These are phyloP conservation scores for Brassica nigra DNA, from an alignment of 345 rosid genomes.

Conservation along the genomic window DNA sequence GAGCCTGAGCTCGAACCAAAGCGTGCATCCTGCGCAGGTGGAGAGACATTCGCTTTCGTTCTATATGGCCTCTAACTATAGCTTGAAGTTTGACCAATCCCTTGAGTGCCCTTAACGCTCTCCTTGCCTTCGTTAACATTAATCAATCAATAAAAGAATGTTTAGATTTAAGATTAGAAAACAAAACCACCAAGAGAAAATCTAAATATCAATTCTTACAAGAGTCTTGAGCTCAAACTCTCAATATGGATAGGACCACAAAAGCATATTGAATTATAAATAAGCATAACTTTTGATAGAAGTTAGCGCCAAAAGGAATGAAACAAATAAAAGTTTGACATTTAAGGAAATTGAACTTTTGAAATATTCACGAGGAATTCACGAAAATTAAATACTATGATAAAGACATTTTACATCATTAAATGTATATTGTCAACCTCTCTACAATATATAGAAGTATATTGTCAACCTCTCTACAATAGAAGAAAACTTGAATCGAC, in stretches of 20 bases:
- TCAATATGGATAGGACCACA: conserved; percentile 32
- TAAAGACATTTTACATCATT: not conserved
- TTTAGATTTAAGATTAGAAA: not conserved
- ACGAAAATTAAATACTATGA: not conserved
- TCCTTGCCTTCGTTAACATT: conserved; percentile 56
- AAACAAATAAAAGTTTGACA: conserved; percentile 2
- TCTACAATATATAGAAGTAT: conserved; percentile 6
- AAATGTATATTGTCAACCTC: conserved; percentile 27
- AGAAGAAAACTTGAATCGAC: conserved; percentile 16
- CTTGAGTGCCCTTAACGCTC: conserved; percentile 82
- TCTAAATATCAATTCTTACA: not conserved
- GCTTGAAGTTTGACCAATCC: conserved; percentile 93
- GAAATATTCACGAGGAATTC: conserved; percentile 8
- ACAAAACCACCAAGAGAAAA: not conserved
- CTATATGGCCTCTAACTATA: conserved; percentile 81
- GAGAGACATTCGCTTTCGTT: conserved; percentile 61
- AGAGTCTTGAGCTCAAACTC: not conserved
- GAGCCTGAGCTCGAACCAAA: conserved; percentile 70
- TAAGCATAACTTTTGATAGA: conserved; percentile 21
- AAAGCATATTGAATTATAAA: conserved; percentile 22
- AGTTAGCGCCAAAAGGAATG: conserved; percentile 26
- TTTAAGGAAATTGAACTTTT: not conserved
- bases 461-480: conserved; percentile 25
- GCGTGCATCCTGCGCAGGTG: conserved; percentile 73
- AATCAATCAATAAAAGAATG: not conserved